Evolutionary conservation across 1,284 basidiomycete genomes (phyloP), one percentile per base, ranked within the genome.

Genomic region (Rugosomyces carneus): DNA sequence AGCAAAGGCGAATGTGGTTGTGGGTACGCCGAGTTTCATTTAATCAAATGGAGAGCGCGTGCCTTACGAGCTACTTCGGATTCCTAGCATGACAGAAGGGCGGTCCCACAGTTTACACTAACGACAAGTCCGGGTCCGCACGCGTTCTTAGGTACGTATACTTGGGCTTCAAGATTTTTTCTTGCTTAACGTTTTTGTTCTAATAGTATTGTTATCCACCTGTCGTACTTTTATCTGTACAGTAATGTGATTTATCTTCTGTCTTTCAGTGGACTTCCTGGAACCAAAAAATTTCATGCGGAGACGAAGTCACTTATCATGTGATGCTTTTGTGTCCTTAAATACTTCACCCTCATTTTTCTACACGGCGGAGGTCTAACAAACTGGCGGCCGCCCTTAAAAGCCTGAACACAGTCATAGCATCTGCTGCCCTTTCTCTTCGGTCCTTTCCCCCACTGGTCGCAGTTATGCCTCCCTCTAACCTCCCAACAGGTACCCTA

Each of bases 1-100:
- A 59, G 65, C 66, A 6, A 72, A 74, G 43, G 75, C 72, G 1
- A 71, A 69, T 51, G 46, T 26, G 29, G 53, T 26, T 42, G 47
- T 26, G 24, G 50, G 55, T 52, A 47, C 24, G 55, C 50, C 38
- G 40, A 16, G 16, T 41, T 23, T 44, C 40, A 31, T 29, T 11
- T 26, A 23, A 18, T 29, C 5, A 5, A 15, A 18, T 29, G 24
- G 20, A 31, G 7, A 5, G 18, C 20, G n/a, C n/a, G 29, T 27
- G 29, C 24, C 23, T 15, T 21, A 42, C n/a, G 18, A 23, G 24
- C 26, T 13, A 13, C 21, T n/a, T 13, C 18, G 29, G 24, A 20
- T 45, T 27, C 39, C 5, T 26, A 47, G 45, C 39, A 41, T 44
- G 20, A 47, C 16, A 24, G 31, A 29, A 7, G 16, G 20, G 11